Evolutionary conservation across 2,329 filamentous ascomycete genomes (phyloP), one percentile per base, ranked within the genome.

Genomic region (Hymenoscyphus linearis): DNA sequence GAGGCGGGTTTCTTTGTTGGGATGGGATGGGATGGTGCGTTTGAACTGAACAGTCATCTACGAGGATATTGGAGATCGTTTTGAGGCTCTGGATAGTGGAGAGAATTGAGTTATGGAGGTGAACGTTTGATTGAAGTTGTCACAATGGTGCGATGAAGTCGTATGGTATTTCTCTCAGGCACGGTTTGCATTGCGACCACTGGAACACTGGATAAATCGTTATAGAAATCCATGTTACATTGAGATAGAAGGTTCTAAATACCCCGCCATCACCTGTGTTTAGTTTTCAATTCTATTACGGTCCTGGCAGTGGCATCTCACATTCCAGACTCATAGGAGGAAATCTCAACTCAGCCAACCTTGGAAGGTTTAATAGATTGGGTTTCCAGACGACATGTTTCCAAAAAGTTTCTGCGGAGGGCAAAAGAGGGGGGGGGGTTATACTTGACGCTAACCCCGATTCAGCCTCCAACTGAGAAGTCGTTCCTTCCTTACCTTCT

Each of bases 51-150:
- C n/a, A 36, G 40, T 58, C 34, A 55, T 64, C 52, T 13, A 58
- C 62, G 36, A 67, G 59, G 44, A 67, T 61, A 63, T 5, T 60
- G 56, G 54, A 56, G 60, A 16, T 58, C 65, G 66, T 67, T 37
- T 27, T 54, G 25, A 53, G 25, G 40, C 22, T n/a, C 22, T n/a
- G 10, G n/a, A 18, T 18, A 4, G 37, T 1, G 37, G 12, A 7
- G 37, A 9, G n/a, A 9, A 44, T 16, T 16, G n/a, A 47, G 40
- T 47, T n/a, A 47, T 25, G 37, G 37, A 44, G 37, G 37, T n/a
- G n/a, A n/a, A n/a, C n/a, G n/a, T n/a, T n/a, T n/a, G n/a, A n/a
- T n/a, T n/a, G n/a, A n/a, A n/a, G 37, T 47, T 47, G 18, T 47
- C 18, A 13, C 44, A 12, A 47, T 47, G 44, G 18, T 5, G 37